Percentiles rank a stretch among this genome's conserved stretches.
Evolutionary conservation across 202 grass and related monocot species (phyloP).

Genomic region (Setaria italica): DNA sequence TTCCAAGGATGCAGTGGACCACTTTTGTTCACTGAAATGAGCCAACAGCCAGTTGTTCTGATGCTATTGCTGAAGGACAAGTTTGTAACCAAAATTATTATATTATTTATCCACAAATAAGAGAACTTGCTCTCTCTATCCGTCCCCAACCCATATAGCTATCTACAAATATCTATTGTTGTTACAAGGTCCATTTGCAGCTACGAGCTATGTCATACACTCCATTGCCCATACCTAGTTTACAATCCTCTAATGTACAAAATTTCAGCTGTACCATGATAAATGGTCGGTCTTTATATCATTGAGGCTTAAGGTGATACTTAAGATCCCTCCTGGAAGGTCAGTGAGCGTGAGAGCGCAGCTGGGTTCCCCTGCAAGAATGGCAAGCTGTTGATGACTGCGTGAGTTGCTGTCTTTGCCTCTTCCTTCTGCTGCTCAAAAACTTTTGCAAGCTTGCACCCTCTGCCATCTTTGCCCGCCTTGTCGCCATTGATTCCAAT

Average conservation of each 20-base stretch:
- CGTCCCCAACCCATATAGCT: slow-evolving; percentile 39
- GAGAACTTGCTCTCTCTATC: slow-evolving; percentile 44
- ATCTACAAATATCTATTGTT: slow-evolving; percentile 59
- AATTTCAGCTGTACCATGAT: slow-evolving; percentile 50
- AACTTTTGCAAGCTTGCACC: slow-evolving; percentile 58
- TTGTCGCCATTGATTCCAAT: slow-evolving; percentile 65
- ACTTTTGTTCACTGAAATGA: slow-evolving; percentile 37
- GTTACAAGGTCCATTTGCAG: slow-evolving; percentile 47
- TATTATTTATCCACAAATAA: slow-evolving; percentile 57
- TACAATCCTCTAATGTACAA: slow-evolving; percentile 83
- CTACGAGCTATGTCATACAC: slow-evolving; percentile 53
- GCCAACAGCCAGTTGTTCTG: slow-evolving; percentile 17
- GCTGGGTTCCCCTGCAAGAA: slow-evolving; percentile 75
- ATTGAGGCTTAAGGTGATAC: slow-evolving; percentile 32
- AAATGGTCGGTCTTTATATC: slow-evolving; percentile 43
- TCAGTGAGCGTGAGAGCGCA: slow-evolving; percentile 71
- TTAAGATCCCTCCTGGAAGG: slow-evolving; percentile 86
- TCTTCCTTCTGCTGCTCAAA: slow-evolving; percentile 72
- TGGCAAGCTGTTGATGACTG: slow-evolving; percentile 41
- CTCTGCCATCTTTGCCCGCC: slow-evolving; percentile 48
- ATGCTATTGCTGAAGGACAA: slow-evolving; percentile 37
- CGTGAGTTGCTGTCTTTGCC: slow-evolving; percentile 52
- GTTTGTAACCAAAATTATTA: slow-evolving; percentile 36
- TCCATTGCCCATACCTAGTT: slow-evolving; percentile 58
- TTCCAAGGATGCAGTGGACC: slow-evolving; percentile 36